Percentiles rank a stretch among this genome's conserved stretches.
phyloP scores from a whole-genome alignment of 148 eudicot species.

The Mesembryanthemum crystallinum region DNA sequence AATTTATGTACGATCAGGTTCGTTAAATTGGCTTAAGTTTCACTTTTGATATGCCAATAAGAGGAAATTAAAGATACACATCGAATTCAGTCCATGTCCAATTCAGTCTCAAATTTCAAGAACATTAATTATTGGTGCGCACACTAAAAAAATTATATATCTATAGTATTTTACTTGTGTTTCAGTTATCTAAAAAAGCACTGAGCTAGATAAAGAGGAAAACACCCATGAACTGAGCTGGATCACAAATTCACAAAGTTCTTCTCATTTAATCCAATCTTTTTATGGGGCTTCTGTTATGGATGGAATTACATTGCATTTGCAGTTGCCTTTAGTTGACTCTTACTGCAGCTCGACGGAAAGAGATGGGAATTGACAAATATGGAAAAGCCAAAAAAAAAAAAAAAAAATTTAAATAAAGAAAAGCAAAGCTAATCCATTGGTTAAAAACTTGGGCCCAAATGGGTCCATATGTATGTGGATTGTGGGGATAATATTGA shows the following conservation, averaged over 20 bases:
- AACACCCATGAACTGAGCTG: slow-evolving; percentile 22
- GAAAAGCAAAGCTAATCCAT: not conserved
- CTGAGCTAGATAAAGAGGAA: slow-evolving; percentile 2
- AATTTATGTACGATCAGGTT: no score
- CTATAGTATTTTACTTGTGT: not conserved
- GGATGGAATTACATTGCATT: not conserved
- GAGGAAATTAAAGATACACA: no score
- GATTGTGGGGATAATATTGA: not conserved
- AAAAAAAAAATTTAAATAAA: not conserved
- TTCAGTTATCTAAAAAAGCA: not conserved
- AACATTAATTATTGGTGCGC: no score
- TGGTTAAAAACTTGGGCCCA: not conserved
- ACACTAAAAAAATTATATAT: no score
- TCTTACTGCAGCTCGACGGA: not conserved
- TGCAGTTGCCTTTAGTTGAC: slow-evolving; percentile 22
- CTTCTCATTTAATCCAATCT: not conserved
- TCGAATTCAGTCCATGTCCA: slow-evolving; percentile 8
- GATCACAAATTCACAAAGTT: slow-evolving; percentile 29
- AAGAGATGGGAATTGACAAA: not conserved
- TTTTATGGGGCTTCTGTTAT: slow-evolving; percentile 17
- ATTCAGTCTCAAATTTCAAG: no score
- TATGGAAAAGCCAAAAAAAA: not conserved
- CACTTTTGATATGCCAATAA: no score
- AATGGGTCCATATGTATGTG: not conserved
- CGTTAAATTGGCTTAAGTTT: no score